Conservation (phyloP, 1,284 basidiomycete species). For the Ustilago cynodontis region DNA sequence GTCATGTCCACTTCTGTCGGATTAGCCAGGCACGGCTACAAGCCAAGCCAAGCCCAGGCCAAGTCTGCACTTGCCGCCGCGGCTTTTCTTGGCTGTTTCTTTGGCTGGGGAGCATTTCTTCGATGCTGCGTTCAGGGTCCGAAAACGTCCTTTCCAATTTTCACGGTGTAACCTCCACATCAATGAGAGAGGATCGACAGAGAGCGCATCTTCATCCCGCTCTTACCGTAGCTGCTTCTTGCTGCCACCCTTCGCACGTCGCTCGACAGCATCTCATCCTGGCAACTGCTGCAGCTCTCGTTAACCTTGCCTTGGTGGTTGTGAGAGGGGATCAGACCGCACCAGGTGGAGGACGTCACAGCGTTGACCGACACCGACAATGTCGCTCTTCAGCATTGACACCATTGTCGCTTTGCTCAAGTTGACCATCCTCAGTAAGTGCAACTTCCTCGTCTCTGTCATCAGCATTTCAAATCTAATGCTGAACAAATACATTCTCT, state of each 20-base stretch:
- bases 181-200: neutral
- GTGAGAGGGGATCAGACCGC: neutral
- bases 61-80: neutral
- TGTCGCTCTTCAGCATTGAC: constrained; percentile 34
- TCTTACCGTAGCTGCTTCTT: no score
- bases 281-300: neutral
- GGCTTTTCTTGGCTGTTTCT: constrained; percentile 6
- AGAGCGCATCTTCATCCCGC: no score
- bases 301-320: neutral
- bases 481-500: neutral
- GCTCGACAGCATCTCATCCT: no score
- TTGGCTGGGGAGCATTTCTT: no score
- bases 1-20: no score
- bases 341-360: neutral
- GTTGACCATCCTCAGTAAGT: constrained; percentile 34
- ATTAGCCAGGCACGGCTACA: no score
- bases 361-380: constrained; percentile 6
- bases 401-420: constrained; percentile 23
- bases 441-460: neutral
- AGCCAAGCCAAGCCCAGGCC: neutral
- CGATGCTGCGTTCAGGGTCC: no score
- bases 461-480: neutral
- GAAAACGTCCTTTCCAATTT: neutral
- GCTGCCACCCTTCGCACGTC: neutral
- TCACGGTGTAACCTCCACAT: constrained; percentile 5